A percentile compares a stretch with the other conserved stretches of the same genome.
phyloP scores from a whole-genome alignment of 2,329 filamentous ascomycete species.

The Trematosphaeria pertusa region DNA sequence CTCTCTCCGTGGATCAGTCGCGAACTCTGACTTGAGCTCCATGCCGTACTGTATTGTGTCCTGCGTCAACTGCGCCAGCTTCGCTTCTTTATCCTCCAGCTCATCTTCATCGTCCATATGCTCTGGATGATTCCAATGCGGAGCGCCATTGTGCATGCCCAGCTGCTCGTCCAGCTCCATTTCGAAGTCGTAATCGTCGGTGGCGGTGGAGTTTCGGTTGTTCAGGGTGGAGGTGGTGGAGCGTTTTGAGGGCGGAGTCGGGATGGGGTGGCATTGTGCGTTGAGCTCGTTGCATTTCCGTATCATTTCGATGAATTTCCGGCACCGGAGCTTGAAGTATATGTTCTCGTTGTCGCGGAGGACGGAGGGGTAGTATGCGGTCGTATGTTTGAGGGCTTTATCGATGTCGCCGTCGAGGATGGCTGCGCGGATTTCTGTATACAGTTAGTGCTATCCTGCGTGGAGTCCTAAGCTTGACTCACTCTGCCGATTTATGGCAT shows the following conservation, averaged over 20 bases:
- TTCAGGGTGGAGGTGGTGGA: constrained; percentile 33
- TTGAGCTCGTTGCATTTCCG: constrained; percentile 52
- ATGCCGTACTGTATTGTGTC: constrained; percentile 82
- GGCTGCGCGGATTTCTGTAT: constrained; percentile 80
- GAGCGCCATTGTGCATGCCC: constrained; percentile 40
- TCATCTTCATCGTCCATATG: constrained; percentile 49
- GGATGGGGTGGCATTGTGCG: constrained; percentile 31
- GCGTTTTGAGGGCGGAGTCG: constrained; percentile 37
- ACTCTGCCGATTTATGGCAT: constrained; percentile 88
- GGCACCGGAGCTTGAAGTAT: constrained; percentile 84
- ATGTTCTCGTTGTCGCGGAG: constrained; percentile 82
- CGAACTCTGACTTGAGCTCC: constrained; percentile 78
- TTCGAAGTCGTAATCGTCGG: constrained; percentile 62
- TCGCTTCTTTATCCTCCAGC: constrained; percentile 40
- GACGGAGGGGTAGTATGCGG: constrained; percentile 79
- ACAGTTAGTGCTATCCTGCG: no score
- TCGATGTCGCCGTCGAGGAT: constrained; percentile 94
- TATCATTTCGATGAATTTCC: constrained; percentile 91
- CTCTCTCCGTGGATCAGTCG: constrained; percentile 71
- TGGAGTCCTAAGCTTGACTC: no score
- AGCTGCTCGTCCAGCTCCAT: constrained; percentile 64
- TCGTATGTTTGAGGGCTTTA: constrained; percentile 81
- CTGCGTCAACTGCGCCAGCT: constrained; percentile 61
- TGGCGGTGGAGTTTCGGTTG: constrained; percentile 48
- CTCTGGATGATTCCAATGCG: constrained; percentile 41